Base-by-base conservation (phyloP, 129 eudicot genomes). In the Saussurea involucrata region DNA sequence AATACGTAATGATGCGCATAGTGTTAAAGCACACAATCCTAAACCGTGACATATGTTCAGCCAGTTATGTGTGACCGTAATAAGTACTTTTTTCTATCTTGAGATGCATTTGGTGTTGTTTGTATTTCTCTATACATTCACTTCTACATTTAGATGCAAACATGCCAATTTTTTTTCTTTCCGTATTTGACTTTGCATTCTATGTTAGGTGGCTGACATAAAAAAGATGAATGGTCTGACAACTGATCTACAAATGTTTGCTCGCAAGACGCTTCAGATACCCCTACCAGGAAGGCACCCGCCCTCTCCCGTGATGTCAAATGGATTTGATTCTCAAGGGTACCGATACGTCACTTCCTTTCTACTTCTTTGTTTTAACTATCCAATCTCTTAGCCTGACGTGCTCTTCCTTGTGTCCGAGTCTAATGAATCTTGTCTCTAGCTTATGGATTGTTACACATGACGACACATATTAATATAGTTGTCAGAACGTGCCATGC, bases 251-350 rank as follows among this genome's bases (percentile, higher is more conserved):
- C 98, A 95, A 85, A 95, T 95, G 97, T 95, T 95, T 89, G 92
- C 92, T 76, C 92, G 86, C 69, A 91, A 89, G 87, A 83, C 93
- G 2, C 94, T 95, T 32, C 90, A 86, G 25, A 95, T 95, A 86
- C 98, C 98, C 27, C 85, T 87, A 57, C 96, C 97, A 17, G 98
- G 97, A 57, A 91, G 95, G 83, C 98, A 95, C 76, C 97, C 97
- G 9, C 97, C 97, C 32, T 89, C 97, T 53, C 90, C 96, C 76
- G 61, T 73, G 78, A 22, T 91, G 79, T 71, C 90, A 66, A 91
- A 91, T 69, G 98, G 84, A 36, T 24, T 55, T 58, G 81, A 84
- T 63, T 49, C 76, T 76, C 82, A 76, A 28, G 83, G 97, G 98
- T 95, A 81, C 61, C 11, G 40, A 86, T 63, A 36, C 36, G 1